Conservation (phyloP, 108 stramenopile species). For the Conticribra guillardii region DNA sequence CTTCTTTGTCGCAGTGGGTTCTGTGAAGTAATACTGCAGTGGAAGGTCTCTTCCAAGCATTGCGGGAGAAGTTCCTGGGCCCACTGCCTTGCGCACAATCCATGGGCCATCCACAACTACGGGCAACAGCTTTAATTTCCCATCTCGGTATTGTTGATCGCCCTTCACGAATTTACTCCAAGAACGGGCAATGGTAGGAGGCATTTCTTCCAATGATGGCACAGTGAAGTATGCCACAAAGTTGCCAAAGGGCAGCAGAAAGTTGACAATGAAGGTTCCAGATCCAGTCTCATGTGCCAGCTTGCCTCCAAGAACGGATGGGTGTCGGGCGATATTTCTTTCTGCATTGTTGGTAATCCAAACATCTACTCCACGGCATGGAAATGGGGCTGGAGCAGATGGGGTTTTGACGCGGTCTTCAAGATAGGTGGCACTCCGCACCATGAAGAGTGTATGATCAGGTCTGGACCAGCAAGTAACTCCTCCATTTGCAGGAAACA, state of each 20-base stretch:
- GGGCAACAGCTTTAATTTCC: constrained; percentile 84
- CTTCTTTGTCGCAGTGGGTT: constrained; percentile 54
- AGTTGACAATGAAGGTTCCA: constrained; percentile 86
- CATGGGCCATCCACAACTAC: constrained; percentile 91
- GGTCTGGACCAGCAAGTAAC: constrained; percentile 85
- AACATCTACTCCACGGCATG: constrained; percentile 85
- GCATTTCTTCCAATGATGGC: constrained; percentile 71
- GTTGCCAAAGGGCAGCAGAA: constrained; percentile 90
- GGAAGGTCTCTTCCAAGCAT: constrained; percentile 88
- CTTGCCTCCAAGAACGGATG: constrained; percentile 78
- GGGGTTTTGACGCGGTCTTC: constrained; percentile 80
- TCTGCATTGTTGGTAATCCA: constrained; percentile 89
- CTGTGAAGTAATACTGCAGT: constrained; percentile 84
- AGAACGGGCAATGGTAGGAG: constrained; percentile 61
- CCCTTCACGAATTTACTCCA: constrained; percentile 83
- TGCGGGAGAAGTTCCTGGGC: constrained; percentile 87
- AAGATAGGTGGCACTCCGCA: constrained; percentile 80
- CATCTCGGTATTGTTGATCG: constrained; percentile 88
- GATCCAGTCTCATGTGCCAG: constrained; percentile 61
- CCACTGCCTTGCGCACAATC: constrained; percentile 90
- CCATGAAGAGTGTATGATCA: constrained; percentile 72
- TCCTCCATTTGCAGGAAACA: constrained; percentile 73
- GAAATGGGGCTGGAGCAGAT: constrained; percentile 70
- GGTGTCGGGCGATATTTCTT: constrained; percentile 86
- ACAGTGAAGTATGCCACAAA: constrained; percentile 85